Percentiles rank a stretch among this genome's conserved stretches.
Evolutionary conservation across 805 yeast genomes (phyloP).

Genomic region (Lachancea quebecensis): DNA sequence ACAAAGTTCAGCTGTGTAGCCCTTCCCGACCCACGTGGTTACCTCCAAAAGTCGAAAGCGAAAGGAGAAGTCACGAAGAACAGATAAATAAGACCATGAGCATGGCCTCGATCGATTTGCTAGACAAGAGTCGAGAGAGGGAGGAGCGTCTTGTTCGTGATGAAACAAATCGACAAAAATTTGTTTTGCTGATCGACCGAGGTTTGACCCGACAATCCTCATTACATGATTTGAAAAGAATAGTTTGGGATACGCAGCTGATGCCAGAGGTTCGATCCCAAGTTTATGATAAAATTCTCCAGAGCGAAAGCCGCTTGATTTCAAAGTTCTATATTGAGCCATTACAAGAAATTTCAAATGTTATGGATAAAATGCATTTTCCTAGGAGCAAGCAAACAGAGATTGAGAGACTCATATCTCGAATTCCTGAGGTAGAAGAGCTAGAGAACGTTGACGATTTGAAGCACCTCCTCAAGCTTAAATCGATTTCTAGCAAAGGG

Average conservation of each 20-base stretch:
- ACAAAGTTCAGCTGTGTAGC: constrained; percentile 47
- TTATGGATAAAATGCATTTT: constrained; percentile 27
- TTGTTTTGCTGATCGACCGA: constrained; percentile 23
- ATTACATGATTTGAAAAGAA: constrained; percentile 16
- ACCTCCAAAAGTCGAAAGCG: constrained; percentile 56
- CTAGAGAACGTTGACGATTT: constrained; percentile 20
- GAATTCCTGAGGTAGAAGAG: constrained; percentile 15
- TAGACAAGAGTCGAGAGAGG: constrained; percentile 24
- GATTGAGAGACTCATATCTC: constrained; percentile 19
- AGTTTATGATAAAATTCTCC: constrained; percentile 22
- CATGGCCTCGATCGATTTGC: constrained; percentile 30
- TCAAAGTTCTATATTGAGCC: constrained; percentile 31
- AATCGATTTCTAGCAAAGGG: constrained; percentile 33
- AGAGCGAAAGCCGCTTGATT: constrained; percentile 20
- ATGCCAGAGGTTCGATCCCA: constrained; percentile 17
- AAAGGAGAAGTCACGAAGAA: constrained; percentile 48
- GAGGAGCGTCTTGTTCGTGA: constrained; percentile 22
- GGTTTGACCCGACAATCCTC: constrained; percentile 31
- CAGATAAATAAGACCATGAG: constrained; percentile 41
- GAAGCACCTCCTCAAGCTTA: constrained; percentile 28
- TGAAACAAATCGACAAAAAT: constrained; percentile 24
- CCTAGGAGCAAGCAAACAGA: constrained; percentile 29
- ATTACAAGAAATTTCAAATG: constrained; percentile 33
- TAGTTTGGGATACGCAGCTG: constrained; percentile 30
- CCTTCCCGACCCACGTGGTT: constrained; percentile 65